Evolutionary conservation across 108 stramenopile genomes (phyloP).

Genomic region (Seminavis robusta): DNA sequence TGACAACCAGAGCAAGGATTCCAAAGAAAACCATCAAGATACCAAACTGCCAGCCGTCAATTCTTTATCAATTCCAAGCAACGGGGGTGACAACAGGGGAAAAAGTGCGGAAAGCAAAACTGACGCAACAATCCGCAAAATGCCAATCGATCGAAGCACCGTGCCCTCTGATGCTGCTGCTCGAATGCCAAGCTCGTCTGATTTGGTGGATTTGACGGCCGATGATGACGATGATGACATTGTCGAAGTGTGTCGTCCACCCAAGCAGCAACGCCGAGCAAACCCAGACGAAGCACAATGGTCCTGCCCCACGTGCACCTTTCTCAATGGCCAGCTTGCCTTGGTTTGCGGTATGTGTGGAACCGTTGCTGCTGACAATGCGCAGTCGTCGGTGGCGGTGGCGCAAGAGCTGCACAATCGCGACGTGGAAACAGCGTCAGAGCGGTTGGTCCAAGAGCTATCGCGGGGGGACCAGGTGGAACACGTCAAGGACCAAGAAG

Average conservation of each 20-base stretch:
- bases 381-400: too few relatives aligned
- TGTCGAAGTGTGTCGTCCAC: too few relatives aligned
- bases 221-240: not conserved
- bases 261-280: too few relatives aligned
- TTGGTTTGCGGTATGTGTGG: conserved; percentile 10
- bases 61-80: not conserved
- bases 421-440: too few relatives aligned
- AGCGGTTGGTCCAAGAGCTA: too few relatives aligned
- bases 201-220: not conserved
- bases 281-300: too few relatives aligned
- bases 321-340: conserved; percentile 4
- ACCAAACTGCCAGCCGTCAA: not conserved
- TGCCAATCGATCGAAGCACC: not conserved
- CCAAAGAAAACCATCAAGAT: not conserved
- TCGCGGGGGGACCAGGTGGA: too few relatives aligned
- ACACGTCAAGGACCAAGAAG: too few relatives aligned
- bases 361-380: too few relatives aligned
- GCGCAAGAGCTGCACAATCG: too few relatives aligned
- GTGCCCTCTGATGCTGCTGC: not conserved
- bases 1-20: not conserved
- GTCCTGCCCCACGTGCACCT: conserved; percentile 16
- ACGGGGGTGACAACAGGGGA: not conserved
- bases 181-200: not conserved
- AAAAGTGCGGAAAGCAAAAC: not conserved
- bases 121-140: not conserved